Conservation (phyloP, 495 filamentous ascomycete species). For the Penicillium verhagenii region DNA sequence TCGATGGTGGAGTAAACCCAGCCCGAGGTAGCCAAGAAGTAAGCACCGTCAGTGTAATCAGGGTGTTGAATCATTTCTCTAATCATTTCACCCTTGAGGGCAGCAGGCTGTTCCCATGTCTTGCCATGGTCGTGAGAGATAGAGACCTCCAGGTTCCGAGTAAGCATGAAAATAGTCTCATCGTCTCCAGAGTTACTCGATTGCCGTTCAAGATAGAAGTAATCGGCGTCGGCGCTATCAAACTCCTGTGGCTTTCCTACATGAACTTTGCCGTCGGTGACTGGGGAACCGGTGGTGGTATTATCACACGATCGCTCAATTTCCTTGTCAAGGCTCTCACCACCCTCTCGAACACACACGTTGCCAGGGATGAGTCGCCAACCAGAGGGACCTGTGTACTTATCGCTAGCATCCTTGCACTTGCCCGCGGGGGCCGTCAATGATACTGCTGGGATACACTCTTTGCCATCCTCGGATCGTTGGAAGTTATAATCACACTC, state of each 20-base stretch:
- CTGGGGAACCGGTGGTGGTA: constrained; percentile 37
- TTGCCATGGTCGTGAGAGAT: constrained; percentile 84
- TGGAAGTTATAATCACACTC: constrained; percentile 94
- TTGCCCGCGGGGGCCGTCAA: constrained; percentile 52
- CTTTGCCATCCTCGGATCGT: constrained; percentile 57
- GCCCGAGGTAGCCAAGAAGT: constrained; percentile 69
- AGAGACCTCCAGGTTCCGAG: constrained; percentile 59
- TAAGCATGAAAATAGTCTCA: constrained; percentile 85
- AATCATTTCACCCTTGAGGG: constrained; percentile 62
- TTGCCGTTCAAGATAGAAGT: constrained; percentile 83
- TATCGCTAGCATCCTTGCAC: constrained; percentile 67
- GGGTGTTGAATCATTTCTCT: constrained; percentile 67
- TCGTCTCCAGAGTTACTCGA: constrained; percentile 60
- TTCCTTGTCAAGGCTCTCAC: constrained; percentile 43
- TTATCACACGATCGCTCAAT: constrained; percentile 53
- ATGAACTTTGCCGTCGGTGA: constrained; percentile 60
- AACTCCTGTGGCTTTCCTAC: constrained; percentile 54
- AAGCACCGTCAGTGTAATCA: constrained; percentile 78
- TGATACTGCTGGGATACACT: constrained; percentile 61
- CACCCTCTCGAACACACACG: constrained; percentile 64
- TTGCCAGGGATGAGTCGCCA: constrained; percentile 93
- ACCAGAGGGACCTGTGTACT: constrained; percentile 79
- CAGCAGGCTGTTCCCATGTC: constrained; percentile 61
- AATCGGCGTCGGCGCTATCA: constrained; percentile 52
- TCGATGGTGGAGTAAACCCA: constrained; percentile 77